These are phyloP conservation scores for Auriculariales sp. DNA, from an alignment of 768 basidiomycete genomes.

Conservation along the genomic window DNA sequence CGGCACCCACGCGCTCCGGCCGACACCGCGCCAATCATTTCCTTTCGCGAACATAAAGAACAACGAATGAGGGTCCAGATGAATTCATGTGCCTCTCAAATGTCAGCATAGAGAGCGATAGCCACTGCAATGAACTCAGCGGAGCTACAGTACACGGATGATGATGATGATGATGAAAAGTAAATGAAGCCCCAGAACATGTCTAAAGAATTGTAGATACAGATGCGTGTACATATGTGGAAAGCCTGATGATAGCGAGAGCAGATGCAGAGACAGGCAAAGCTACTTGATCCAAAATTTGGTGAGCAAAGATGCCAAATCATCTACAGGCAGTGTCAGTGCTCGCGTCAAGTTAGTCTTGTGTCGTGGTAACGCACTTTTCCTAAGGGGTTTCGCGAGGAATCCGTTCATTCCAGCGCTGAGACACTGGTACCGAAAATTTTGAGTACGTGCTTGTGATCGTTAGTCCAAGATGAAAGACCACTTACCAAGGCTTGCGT, in stretches of 20 bases:
- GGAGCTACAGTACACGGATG: no score
- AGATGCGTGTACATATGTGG: no score
- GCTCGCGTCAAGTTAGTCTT: background rate
- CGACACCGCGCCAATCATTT: background rate
- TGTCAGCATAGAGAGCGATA: no score
- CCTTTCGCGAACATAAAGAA: background rate
- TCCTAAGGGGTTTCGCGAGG: conserved; percentile 57
- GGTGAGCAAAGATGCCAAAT: conserved; percentile 36
- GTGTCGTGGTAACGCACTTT: conserved; percentile 21
- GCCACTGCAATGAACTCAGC: no score
- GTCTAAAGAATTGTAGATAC: no score
- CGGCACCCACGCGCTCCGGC: background rate
- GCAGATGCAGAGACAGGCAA: no score
- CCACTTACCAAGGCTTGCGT: conserved; percentile 26
- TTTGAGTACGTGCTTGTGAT: background rate
- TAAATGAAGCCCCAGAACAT: no score
- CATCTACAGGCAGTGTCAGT: conserved; percentile 22
- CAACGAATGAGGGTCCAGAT: no score
- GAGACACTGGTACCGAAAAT: conserved; percentile 37
- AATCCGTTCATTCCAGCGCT: conserved; percentile 70
- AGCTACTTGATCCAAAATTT: no score
- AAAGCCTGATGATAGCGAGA: no score
- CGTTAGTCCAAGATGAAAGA: background rate
- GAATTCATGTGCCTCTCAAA: no score
- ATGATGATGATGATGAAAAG: no score